Evolutionary conservation across 305 asterid species (phyloP).

Genomic region (Fraxinus platypoda): DNA sequence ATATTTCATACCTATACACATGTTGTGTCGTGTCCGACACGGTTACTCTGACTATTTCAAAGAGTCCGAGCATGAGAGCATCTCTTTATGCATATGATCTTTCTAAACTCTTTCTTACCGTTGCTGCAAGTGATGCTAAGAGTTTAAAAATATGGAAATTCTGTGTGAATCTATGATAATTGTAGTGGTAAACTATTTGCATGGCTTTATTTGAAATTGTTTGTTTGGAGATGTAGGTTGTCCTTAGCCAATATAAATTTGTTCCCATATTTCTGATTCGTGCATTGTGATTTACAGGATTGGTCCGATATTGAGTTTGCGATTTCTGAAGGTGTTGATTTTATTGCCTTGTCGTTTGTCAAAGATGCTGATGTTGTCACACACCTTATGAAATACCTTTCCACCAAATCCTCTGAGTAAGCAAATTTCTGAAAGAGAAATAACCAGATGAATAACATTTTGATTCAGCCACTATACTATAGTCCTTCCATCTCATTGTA

Average conservation of each 20-base stretch:
- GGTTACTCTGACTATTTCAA: no score
- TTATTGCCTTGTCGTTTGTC: slow-evolving; percentile 81
- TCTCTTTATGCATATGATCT: background rate
- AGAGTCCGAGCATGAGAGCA: no score
- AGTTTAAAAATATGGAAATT: background rate
- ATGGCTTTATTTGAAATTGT: background rate
- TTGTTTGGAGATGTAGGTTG: background rate
- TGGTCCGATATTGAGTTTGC: slow-evolving; percentile 78
- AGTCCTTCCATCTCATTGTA: background rate
- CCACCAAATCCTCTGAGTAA: slow-evolving; percentile 57
- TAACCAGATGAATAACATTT: background rate
- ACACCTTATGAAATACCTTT: slow-evolving; percentile 58
- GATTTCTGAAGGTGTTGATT: slow-evolving; percentile 75
- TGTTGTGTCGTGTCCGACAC: no score
- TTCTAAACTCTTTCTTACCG: background rate
- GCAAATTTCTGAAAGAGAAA: background rate
- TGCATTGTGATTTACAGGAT: slow-evolving; percentile 44
- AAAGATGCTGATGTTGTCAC: slow-evolving; percentile 61
- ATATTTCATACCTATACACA: no score
- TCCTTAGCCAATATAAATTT: background rate
- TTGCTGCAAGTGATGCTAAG: background rate
- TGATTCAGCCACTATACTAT: background rate
- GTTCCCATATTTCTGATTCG: background rate
- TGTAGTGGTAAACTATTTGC: background rate
- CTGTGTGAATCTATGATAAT: background rate